Evolutionary conservation across 139 green algal species (phyloP).

Genomic region (Spirogloea muscicola): DNA sequence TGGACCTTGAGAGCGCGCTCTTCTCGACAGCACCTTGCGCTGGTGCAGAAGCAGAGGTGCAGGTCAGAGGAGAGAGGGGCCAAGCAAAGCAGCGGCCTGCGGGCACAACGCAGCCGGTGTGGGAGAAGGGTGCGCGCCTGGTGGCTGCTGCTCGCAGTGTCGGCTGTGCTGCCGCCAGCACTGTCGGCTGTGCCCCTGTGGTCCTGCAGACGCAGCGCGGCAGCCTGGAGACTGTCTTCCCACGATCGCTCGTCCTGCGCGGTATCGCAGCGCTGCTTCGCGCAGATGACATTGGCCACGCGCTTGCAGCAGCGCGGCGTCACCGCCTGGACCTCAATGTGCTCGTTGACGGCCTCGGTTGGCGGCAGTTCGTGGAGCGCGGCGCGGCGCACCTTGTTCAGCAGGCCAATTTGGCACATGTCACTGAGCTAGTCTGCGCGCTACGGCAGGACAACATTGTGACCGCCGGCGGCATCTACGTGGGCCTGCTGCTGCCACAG

Average conservation of each 20-base stretch:
- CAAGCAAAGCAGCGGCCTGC: no score
- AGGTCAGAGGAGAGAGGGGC: no score
- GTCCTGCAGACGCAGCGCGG: constrained; percentile 79
- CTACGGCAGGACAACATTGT: background rate
- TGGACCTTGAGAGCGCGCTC: no score
- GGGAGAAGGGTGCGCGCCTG: constrained; percentile 31
- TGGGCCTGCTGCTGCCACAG: background rate
- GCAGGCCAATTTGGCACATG: constrained; percentile 19
- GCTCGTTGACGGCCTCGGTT: constrained; percentile 78
- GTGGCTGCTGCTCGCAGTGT: constrained; percentile 28
- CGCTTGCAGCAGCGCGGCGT: constrained; percentile 20
- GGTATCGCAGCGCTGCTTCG: constrained; percentile 58
- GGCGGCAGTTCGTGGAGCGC: constrained; percentile 65
- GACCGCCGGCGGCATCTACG: background rate
- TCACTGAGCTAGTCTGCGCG: constrained; percentile 26
- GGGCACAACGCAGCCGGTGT: no score
- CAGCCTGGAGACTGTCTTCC: constrained; percentile 84
- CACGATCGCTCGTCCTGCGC: constrained; percentile 75
- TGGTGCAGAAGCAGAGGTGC: no score
- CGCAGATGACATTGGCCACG: constrained; percentile 9
- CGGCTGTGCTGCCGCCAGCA: constrained; percentile 8
- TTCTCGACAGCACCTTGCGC: no score
- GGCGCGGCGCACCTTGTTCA: constrained; percentile 56
- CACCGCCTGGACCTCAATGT: constrained; percentile 85
- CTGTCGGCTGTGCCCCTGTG: constrained; percentile 14